phyloP scores from a whole-genome alignment of 2,329 filamentous ascomycete species.

The Biscogniauxia marginata region DNA sequence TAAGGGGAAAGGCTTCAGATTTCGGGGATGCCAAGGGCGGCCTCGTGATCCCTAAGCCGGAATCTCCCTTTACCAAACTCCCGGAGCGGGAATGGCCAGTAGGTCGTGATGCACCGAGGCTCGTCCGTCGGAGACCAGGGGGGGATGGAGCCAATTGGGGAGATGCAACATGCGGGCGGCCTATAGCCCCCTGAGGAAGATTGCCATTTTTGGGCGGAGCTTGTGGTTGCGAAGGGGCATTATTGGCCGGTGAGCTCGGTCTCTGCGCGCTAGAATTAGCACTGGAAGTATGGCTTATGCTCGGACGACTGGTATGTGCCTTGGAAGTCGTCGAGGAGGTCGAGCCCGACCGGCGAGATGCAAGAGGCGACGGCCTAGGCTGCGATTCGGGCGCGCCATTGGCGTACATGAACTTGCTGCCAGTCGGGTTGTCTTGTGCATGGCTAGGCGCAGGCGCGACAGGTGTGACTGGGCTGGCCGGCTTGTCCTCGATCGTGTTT shows the following conservation, averaged over 20 bases:
- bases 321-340: slow-evolving; percentile 46
- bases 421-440: slow-evolving; percentile 39
- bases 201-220: slow-evolving; percentile 19
- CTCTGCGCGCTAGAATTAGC: slow-evolving; percentile 36
- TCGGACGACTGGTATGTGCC: slow-evolving; percentile 40
- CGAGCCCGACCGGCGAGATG: slow-evolving; percentile 44
- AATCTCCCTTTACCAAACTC: slow-evolving; percentile 33
- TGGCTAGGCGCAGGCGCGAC: slow-evolving; percentile 28
- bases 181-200: slow-evolving; percentile 21
- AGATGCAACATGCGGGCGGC: slow-evolving; percentile 35
- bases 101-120: slow-evolving; percentile 39
- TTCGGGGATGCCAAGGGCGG: slow-evolving; percentile 27
- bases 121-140: slow-evolving; percentile 41
- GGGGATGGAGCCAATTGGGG: slow-evolving; percentile 36
- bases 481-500: slow-evolving; percentile 39
- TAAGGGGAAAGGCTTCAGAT: slow-evolving; percentile 34
- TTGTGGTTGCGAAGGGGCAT: slow-evolving; percentile 24
- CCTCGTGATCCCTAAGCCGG: slow-evolving; percentile 12
- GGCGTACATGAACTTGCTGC: slow-evolving; percentile 72
- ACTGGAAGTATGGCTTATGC: slow-evolving; percentile 30
- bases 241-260: slow-evolving; percentile 55
- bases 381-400: slow-evolving; percentile 59
- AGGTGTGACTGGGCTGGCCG: slow-evolving; percentile 36
- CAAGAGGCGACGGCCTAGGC: slow-evolving; percentile 34
- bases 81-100: slow-evolving; percentile 41